Percentiles rank a stretch among this genome's conserved stretches.
phyloP scores from a whole-genome alignment of 1,139 yeast genomes.

The Suhomyces yuchorum region DNA sequence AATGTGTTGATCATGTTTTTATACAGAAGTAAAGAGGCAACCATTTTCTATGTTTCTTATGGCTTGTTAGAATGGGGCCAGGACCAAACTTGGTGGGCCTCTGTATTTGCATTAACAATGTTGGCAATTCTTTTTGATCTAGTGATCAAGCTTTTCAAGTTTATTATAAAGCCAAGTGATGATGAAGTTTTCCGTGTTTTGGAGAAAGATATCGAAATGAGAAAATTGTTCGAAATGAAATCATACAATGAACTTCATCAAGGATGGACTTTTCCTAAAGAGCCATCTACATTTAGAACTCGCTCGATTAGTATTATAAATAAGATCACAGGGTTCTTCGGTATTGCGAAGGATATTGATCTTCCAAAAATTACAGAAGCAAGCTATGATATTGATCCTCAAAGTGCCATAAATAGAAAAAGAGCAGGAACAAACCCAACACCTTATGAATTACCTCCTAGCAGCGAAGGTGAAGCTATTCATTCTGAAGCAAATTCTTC shows the following conservation, averaged over 20 bases:
- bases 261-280: slow-evolving; percentile 73
- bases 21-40: slow-evolving; percentile 57
- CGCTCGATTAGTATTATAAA: slow-evolving; percentile 17
- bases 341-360: slow-evolving; percentile 6
- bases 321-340: slow-evolving; percentile 6
- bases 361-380: slow-evolving; percentile 1
- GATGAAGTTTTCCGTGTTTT: slow-evolving; percentile 76
- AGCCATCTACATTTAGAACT: slow-evolving; percentile 33
- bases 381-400: background rate
- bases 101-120: slow-evolving; percentile 56
- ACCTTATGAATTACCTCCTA: slow-evolving; percentile 52
- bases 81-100: slow-evolving; percentile 86
- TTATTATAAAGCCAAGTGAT: slow-evolving; percentile 65
- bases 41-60: slow-evolving; percentile 71
- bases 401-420: slow-evolving; percentile 40
- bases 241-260: slow-evolving; percentile 74
- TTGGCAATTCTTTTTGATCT: slow-evolving; percentile 70
- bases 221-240: slow-evolving; percentile 69
- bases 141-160: slow-evolving; percentile 57
- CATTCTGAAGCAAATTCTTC: slow-evolving; percentile 25
- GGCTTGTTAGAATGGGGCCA: slow-evolving; percentile 76
- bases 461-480: slow-evolving; percentile 46
- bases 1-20: slow-evolving; percentile 72
- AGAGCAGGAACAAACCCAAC: slow-evolving; percentile 53
- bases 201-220: slow-evolving; percentile 69